phyloP scores from a whole-genome alignment of 78 protist species.

The Fonticula alba region DNA sequence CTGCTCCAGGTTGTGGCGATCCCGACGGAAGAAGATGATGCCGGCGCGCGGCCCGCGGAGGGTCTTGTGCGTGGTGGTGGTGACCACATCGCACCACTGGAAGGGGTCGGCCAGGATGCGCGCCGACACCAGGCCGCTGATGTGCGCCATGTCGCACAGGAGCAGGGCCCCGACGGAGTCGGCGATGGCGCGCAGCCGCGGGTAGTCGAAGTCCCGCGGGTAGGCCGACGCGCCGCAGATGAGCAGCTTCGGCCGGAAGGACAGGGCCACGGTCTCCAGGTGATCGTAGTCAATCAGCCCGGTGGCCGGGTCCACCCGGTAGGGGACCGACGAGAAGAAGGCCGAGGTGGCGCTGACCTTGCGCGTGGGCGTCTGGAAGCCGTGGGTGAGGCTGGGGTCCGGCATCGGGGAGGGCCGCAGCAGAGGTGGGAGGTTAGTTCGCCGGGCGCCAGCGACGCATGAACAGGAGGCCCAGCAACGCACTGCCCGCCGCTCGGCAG shows the following conservation, averaged over 20 bases:
- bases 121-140: conserved; percentile 88
- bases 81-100: conserved; percentile 83
- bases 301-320: conserved; percentile 39
- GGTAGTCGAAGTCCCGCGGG: conserved; percentile 90
- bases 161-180: conserved; percentile 76
- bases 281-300: conserved; percentile 92
- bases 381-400: conserved; percentile 70
- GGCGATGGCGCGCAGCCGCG: conserved; percentile 64
- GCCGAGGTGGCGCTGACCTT: conserved; percentile 78
- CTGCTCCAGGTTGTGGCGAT: conserved; percentile 31
- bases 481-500: conserved; percentile 94
- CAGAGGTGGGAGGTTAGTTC: too few relatives aligned
- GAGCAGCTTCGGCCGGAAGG: conserved; percentile 89
- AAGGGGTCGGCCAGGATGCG: conserved; percentile 56
- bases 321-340: conserved; percentile 94
- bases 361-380: conserved; percentile 84
- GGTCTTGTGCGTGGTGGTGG: conserved; percentile 99
- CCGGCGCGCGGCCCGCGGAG: conserved; percentile 97
- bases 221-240: conserved; percentile 89
- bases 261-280: conserved; percentile 56
- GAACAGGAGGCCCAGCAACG: conserved; percentile 10
- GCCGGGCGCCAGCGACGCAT: too few relatives aligned
- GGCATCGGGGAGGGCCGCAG: too few relatives aligned
- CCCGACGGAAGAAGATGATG: conserved; percentile 89
- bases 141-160: conserved; percentile 97